Conservation (phyloP, 202 grass and related monocot species). For the Carex arenaria region DNA sequence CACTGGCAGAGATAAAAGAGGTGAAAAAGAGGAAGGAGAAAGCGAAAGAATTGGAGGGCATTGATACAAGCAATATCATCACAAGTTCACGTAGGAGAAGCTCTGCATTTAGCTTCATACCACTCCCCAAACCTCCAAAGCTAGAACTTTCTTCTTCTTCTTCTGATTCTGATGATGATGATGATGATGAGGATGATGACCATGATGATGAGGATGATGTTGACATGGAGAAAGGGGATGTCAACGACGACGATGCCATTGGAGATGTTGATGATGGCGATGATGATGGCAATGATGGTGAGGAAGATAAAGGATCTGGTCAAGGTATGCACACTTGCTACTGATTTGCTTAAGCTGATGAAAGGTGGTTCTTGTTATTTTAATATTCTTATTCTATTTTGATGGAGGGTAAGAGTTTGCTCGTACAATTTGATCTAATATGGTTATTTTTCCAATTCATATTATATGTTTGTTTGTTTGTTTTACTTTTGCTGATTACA, state of each 20-base stretch:
- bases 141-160: slow-evolving; percentile 24
- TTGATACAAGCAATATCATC: slow-evolving; percentile 95
- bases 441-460: not conserved
- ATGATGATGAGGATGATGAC: slow-evolving; percentile 33
- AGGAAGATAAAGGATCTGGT: slow-evolving; percentile 21
- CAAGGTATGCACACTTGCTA: slow-evolving; percentile 29
- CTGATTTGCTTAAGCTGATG: not conserved
- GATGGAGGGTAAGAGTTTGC: not conserved
- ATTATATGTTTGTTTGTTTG: not conserved
- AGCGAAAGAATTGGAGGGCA: slow-evolving; percentile 94
- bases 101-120: slow-evolving; percentile 61
- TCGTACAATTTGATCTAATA: not conserved
- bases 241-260: slow-evolving; percentile 30
- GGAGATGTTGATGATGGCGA: slow-evolving; percentile 28
- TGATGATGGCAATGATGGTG: slow-evolving; percentile 3
- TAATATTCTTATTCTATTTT: not conserved
- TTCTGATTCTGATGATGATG: slow-evolving; percentile 18
- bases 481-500: not conserved
- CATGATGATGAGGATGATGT: slow-evolving; percentile 31
- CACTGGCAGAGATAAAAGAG: slow-evolving; percentile 71
- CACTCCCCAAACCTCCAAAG: slow-evolving; percentile 50
- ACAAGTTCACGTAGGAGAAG: slow-evolving; percentile 74
- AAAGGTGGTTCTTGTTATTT: not conserved
- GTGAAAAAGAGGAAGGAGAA: slow-evolving; percentile 91
- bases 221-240: slow-evolving; percentile 42